Evolutionary conservation across 352 stramenopile species (phyloP).

Genomic region (Plasmopara muralis): DNA sequence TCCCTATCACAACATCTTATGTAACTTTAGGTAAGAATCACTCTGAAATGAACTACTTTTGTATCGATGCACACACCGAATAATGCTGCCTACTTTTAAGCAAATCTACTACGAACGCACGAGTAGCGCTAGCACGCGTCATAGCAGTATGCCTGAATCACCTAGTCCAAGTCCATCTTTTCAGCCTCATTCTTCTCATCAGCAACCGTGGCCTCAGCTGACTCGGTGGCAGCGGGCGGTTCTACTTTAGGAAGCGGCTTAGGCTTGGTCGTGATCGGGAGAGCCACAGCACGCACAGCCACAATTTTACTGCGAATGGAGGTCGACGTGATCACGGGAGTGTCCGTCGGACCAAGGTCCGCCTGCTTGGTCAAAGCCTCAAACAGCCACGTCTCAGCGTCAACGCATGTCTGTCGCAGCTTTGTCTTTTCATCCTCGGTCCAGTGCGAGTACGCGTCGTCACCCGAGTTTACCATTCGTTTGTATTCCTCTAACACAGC

Average conservation of each 20-base stretch:
- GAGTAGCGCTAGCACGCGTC: conserved; percentile 16
- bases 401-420: conserved; percentile 85
- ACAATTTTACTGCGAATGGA: conserved; percentile 88
- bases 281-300: conserved; percentile 83
- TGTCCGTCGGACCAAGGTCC: conserved; percentile 68
- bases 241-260: conserved; percentile 86
- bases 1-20: no score
- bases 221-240: conserved; percentile 35
- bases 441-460: conserved; percentile 94
- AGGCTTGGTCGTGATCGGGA: conserved; percentile 96
- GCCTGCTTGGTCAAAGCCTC: conserved; percentile 94
- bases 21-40: not conserved
- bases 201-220: conserved; percentile 23
- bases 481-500: conserved; percentile 93
- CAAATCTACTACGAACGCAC: conserved; percentile 20
- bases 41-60: conserved; percentile 13
- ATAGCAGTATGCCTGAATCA: conserved; percentile 22
- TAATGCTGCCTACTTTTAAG: conserved; percentile 9
- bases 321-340: conserved; percentile 89
- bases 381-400: conserved; percentile 93
- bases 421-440: conserved; percentile 92
- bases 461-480: conserved; percentile 90
- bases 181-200: conserved; percentile 45
- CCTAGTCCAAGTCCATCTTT: conserved; percentile 87
- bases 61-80: conserved; percentile 17